Evolutionary conservation across 139 green algal genomes (phyloP), one percentile per base, ranked within the genome.

Genomic region (Spirogloea muscicola): DNA sequence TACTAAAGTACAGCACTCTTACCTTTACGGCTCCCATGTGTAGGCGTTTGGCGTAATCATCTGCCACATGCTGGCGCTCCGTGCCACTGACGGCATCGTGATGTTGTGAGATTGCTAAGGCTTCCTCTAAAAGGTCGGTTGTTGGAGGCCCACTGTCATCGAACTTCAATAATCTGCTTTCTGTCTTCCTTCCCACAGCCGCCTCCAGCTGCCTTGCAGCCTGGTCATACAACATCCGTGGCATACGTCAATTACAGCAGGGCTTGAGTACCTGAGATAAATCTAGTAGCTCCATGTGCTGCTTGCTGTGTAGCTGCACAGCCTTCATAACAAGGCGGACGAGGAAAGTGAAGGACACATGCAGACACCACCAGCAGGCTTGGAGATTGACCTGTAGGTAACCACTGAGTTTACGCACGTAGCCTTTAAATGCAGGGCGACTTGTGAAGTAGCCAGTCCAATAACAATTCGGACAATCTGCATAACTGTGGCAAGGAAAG

Each of bases 381-480:
- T n/a, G n/a, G n/a, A n/a, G n/a, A n/a, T n/a, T n/a, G n/a, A 76
- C 74, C 63, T 79, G 65, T 4, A 81, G 66, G 29, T 68, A 77
- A 1, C 37, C 63, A 41, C 64, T 64, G 64, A 49, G 55, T 18
- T 40, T 6, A 2, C 58, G 67, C 64, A 82, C 72, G 60, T 86
- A 86, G 29, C 46, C 61, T 80, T 96, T 96, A 42, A 82, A 84
- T 27, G 88, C 82, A 5, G 91, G 76, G 4, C 91, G 79, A 74
- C 81, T 90, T 40, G 82, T 88, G 85, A 93, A 93, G 84, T 91
- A 92, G 25, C 89, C 90, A 44, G 92, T 96, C 91, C 91, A 96
- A 72, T 93, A 94, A 52, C 76, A 86, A 61, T 94, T 82, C 1
- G 79, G 67, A 51, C 61, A 82, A 75, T 96, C 90, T 9, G 90